Conservation (phyloP, 768 basidiomycete genomes). For the Trametes cinnabarina region DNA sequence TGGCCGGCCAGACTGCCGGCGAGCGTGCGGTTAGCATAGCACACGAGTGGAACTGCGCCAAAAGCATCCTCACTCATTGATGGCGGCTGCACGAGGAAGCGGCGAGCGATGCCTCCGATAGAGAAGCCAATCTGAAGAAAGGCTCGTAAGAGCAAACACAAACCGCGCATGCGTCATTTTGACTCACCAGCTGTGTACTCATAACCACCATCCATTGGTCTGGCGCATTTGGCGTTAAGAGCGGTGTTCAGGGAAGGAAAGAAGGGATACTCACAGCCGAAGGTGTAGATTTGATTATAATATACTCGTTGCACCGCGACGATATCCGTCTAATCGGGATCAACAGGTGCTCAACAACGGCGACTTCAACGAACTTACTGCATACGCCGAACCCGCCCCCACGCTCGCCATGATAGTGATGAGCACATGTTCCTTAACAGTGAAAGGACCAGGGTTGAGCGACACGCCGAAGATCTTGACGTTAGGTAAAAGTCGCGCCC, state of each 20-base stretch:
- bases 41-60: too few species aligned
- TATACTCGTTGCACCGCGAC: conserved; percentile 70
- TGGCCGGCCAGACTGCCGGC: conserved; percentile 63
- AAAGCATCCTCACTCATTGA: conserved; percentile 40
- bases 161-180: conserved; percentile 25
- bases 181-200: conserved; percentile 70
- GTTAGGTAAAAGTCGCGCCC: conserved; percentile 53
- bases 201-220: conserved; percentile 82
- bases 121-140: conserved; percentile 70
- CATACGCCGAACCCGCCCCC: conserved; percentile 41
- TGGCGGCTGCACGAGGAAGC: conserved; percentile 68
- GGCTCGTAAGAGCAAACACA: neutral
- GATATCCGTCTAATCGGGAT: conserved; percentile 52
- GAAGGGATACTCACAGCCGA: conserved; percentile 37
- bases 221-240: conserved; percentile 18
- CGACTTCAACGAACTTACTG: conserved; percentile 30
- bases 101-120: conserved; percentile 69
- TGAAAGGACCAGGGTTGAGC: conserved; percentile 75
- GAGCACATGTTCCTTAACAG: conserved; percentile 53
- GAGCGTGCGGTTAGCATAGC: too few species aligned
- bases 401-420: conserved; percentile 46
- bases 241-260: too few species aligned
- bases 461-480: conserved; percentile 56
- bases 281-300: conserved; percentile 58
- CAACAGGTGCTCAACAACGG: neutral